Evolutionary conservation across 345 rosid genomes (phyloP), one percentile per base, ranked within the genome.

Genomic region (Nephelium lappaceum): DNA sequence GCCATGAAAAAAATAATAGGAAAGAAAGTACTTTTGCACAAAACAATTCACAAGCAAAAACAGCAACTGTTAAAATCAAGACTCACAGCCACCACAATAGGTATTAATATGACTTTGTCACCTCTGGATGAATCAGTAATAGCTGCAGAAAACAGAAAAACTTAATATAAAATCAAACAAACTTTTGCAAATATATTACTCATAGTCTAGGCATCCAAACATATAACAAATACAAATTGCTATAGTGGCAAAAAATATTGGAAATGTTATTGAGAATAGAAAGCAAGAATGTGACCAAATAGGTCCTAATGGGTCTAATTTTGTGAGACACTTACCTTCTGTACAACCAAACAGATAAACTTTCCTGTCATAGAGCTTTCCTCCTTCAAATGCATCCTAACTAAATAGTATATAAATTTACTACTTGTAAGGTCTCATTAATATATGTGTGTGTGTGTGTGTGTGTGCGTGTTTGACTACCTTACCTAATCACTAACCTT

Each of bases 31-130:
- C 38, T 42, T 73, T 19, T 42, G n/a, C 39, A 61, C 8, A 45
- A 68, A 61, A 6, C 47, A 53, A 53, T 42, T 36, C 11, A 38
- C 31, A 25, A n/a, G 43, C 61, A 66, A 53, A 64, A 31, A 75
- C 12, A 57, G 25, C 53, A 76, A 42, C 72, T 36, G 39, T 14
- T 38, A 61, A 66, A 15, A 16, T 27, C 36, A 31, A 27, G 73
- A 87, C 97, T 93, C 89, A 94, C 99, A 45, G 91, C 99, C 69
- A 94, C 97, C 71, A 94, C 88, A 24, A 84, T 91, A 71, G 98
- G 98, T 75, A 96, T 87, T 78, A 79, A 81, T 55, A 85, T 78
- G 66, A 96, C 64, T 83, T 86, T 88, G 81, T 85, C 78, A 45
- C 84, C 93, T 74, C 89, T 84, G 84, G 58, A 84, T 11, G 91